phyloP scores from a whole-genome alignment of 139 green algal genomes.

The Pleodorina starrii region DNA sequence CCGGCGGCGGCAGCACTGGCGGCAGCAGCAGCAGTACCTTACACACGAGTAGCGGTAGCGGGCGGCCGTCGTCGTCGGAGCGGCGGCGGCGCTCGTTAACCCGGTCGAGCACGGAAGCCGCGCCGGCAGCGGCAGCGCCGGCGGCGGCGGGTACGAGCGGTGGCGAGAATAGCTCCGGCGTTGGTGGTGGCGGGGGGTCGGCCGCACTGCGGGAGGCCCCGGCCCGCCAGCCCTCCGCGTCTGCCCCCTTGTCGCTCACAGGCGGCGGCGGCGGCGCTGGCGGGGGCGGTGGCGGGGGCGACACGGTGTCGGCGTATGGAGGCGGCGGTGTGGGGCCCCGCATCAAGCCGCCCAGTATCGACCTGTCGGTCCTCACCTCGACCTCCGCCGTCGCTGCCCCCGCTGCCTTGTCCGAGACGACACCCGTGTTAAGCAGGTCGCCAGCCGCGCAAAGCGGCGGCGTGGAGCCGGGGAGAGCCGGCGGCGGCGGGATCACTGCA shows the following conservation, averaged over 20 bases:
- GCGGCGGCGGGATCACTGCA: too few species aligned
- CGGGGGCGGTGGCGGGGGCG: too few species aligned
- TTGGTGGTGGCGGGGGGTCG: too few species aligned
- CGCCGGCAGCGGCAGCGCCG: background rate
- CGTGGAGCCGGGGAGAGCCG: background rate
- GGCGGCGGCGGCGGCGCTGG: background rate
- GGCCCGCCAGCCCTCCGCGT: background rate
- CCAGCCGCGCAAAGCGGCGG: too few species aligned
- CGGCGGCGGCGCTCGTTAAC: background rate
- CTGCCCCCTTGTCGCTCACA: background rate
- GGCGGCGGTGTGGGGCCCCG: background rate
- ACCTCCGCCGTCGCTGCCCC: background rate
- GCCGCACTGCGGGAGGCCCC: background rate
- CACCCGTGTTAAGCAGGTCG: background rate
- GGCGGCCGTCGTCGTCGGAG: background rate
- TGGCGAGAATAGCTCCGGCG: too few species aligned
- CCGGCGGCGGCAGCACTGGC: background rate
- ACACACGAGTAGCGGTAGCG: background rate
- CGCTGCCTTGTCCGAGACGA: background rate
- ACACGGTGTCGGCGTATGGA: too few species aligned
- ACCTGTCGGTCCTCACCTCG: background rate
- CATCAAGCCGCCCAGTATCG: conserved; percentile 20
- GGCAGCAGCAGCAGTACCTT: background rate
- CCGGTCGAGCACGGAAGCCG: background rate
- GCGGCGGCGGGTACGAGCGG: background rate